Conservation (phyloP, 2,329 filamentous ascomycete genomes). For the Pseudocercospora pini-densiflorae region DNA sequence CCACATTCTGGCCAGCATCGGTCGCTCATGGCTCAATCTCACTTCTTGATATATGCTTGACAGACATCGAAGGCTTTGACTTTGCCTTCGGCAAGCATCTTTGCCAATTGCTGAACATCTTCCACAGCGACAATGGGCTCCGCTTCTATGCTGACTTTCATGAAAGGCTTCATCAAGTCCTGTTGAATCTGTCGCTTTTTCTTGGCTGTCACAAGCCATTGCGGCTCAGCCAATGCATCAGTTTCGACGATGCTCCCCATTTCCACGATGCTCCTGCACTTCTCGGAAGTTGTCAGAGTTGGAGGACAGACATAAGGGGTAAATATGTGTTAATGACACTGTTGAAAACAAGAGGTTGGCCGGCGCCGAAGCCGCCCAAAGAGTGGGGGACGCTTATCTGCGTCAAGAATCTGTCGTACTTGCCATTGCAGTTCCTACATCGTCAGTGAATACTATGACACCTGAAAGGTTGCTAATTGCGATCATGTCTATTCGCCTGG, state of each 20-base stretch:
- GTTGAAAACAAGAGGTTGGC: background rate
- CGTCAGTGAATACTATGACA: background rate
- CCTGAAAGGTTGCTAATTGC: background rate
- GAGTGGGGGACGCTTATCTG: background rate
- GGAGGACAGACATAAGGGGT: background rate
- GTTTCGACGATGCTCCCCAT: background rate
- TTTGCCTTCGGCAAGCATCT: slow-evolving; percentile 12
- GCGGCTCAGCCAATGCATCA: background rate
- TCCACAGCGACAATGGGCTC: slow-evolving; percentile 12
- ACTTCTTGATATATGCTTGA: slow-evolving; percentile 25
- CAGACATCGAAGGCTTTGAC: slow-evolving; percentile 20
- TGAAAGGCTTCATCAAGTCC: slow-evolving; percentile 1
- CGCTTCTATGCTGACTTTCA: background rate
- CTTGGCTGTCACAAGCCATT: slow-evolving; percentile 5
- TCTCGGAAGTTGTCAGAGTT: background rate
- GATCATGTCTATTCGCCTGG: no score
- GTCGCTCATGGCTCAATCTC: background rate
- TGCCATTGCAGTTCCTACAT: background rate
- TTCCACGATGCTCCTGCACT: background rate
- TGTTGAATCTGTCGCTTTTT: slow-evolving; percentile 6
- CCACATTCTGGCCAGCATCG: background rate
- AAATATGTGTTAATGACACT: background rate
- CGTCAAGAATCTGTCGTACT: background rate
- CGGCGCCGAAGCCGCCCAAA: background rate
- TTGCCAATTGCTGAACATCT: slow-evolving; percentile 15